Base-by-base conservation (phyloP, 306 rosid species). In the Cicer cuneatum region DNA sequence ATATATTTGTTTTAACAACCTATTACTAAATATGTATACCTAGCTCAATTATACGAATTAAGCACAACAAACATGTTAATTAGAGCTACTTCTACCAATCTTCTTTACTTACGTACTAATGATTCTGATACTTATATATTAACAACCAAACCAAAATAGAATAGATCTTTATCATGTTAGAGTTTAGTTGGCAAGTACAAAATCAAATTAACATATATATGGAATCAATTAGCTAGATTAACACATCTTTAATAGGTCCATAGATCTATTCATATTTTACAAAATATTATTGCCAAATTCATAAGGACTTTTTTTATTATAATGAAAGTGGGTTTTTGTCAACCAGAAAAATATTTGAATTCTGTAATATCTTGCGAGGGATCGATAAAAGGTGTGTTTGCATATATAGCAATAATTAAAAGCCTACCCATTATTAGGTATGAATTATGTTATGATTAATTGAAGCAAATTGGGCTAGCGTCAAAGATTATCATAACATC, bases 361-460 rank as follows among this genome's bases (percentile, higher is more conserved):
- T 54, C 4, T 54, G 18, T 14, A 8, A 11, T 47, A 70, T 1
- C n/a, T 10, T 24, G 33, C 4, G 33, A 4, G 15, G 14, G 7
- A 18, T 7, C 33, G 4, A 16, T n/a, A 14, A 19, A 59, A 10
- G 24, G 24, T 21, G 16, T 45, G 35, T 33, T 41, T 24, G 47
- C 12, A 66, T 59, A 33, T 33, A 16, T 38, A 45, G 14, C 43
- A 49, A 68, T 49, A 49, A 68, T 49, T 46, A 47, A 74, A 81
- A 82, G 72, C 78, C 69, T 58, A 75, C 81, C 76, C 45, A 84
- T 68, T 61, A 78, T 64, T 84, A 65, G 74, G 71, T 80, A 43
- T 74, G 82, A 56, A 69, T 65, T 3, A 7, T 7, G 46, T 11
- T 72, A 59, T 75, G 56, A 84, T 82, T 61, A 69, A 48, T 73